A percentile compares a stretch with the other conserved stretches of the same genome.
These are phyloP conservation scores for Geosmithia morbida DNA, from an alignment of 2,329 filamentous ascomycete species.

Conservation along the genomic window DNA sequence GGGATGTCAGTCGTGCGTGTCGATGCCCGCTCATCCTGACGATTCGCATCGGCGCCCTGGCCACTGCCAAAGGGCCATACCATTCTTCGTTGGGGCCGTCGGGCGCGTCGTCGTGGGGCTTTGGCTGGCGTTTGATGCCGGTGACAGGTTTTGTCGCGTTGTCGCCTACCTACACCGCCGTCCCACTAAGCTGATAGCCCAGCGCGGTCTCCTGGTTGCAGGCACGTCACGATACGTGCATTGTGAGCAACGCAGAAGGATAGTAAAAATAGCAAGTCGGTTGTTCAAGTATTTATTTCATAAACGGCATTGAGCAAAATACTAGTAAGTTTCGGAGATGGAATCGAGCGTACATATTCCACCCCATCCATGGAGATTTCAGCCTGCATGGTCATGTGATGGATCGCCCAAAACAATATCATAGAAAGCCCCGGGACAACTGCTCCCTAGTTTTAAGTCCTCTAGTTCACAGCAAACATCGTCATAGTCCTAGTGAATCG, in stretches of 20 bases:
- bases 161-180: not conserved
- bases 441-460: no score
- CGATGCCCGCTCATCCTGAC: slow-evolving; percentile 5
- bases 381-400: no score
- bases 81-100: slow-evolving; percentile 13
- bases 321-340: no score
- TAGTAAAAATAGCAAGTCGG: no score
- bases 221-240: no score
- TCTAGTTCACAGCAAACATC: not conserved
- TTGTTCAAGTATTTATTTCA: no score
- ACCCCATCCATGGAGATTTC: no score
- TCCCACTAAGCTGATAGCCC: not conserved
- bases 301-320: no score
- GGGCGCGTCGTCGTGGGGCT: not conserved
- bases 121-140: not conserved
- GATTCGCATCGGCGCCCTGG: slow-evolving; percentile 1
- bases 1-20: not conserved
- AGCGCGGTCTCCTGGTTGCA: not conserved
- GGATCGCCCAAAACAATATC: no score
- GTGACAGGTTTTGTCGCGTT: not conserved
- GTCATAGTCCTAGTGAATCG: not conserved
- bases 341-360: no score
- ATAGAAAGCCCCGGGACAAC: no score
- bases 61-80: slow-evolving; percentile 21
- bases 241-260: no score